Base-by-base conservation (phyloP, 2,329 filamentous ascomycete species). In the Stagonosporopsis rhizophila region DNA sequence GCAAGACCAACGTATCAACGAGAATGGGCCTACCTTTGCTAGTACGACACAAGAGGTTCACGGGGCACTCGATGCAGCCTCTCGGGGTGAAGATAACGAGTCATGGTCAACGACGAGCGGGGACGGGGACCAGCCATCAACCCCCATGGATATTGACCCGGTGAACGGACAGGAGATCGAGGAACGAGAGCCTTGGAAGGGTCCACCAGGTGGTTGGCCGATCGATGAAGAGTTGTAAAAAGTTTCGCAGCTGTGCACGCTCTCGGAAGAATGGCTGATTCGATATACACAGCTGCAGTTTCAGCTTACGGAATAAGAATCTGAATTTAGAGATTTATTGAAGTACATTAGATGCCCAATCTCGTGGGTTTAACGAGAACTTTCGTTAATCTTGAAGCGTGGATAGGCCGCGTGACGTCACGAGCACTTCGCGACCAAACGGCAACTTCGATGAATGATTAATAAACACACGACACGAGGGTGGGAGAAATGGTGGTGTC, bases 361-460 rank as follows among this genome's bases (percentile, higher is more conserved):
- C 4, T 25, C 14, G 8, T 20, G 38, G 12, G 23, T 6, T 6
- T 9, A 3, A 38, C 14, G 35, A n/a, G n/a, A n/a, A n/a, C n/a
- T n/a, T n/a, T n/a, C n/a, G n/a, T n/a, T n/a, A n/a, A 37, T 38
- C 15, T 37, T 8, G n/a, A 11, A 34, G 27, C 19, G 14, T 15
- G 20, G 38, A n/a, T 5, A 23, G 19, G 23, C 25, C 22, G 37
- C 42, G 47, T 56, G 53, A 56, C 53, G 47, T 56, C 53, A 56
- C 17, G 4, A 41, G 25, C 42, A n/a, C 3, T 23, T 19, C 38
- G 37, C 42, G 27, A 32, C 35, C 30, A 32, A 23, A 17, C 30
- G 30, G 44, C 25, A 28, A 8, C 44, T 39, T 52, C 47, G 27
- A 50, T 53, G 55, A 58, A 58, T 58, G 49, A 58, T 50, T 58